Evolutionary conservation across 345 rosid genomes (phyloP), one percentile per base, ranked within the genome.

Genomic region (Populus alba): DNA sequence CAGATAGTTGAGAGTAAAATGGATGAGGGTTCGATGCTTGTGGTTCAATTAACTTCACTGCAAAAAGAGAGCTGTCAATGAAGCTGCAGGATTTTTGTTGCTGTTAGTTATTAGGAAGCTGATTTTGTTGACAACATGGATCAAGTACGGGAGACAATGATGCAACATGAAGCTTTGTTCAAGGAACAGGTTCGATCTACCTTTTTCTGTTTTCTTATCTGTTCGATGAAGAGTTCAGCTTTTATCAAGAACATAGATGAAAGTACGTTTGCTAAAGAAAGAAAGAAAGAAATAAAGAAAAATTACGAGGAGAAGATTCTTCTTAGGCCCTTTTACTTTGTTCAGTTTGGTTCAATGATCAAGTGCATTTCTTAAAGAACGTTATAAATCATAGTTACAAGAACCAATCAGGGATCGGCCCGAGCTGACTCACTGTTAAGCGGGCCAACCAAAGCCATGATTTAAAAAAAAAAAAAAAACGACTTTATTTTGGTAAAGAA

Each of bases 81-180:
- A 59, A 59, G 29, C 4, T 22, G 62, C 62, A 57, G 27, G 23
- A 22, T 8, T 57, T 57, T 8, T 22, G 23, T 23, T 59, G 11
- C 25, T 10, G 63, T 45, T 45, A 13, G 3, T 45, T 13, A 45
- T 45, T 45, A 11, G 51, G 51, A 45, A 59, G 63, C 29, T 59
- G 12, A 10, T 59, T 59, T n/a, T 59, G 63, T n/a, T n/a, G 63
- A 59, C 10, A 31, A 59, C 31, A 77, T 70, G 80, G 80, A 77
- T 70, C 80, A 70, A 35, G 70, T 77, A 39, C 68, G 80, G 62
- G 59, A 31, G 71, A 77, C 49, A 59, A 77, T 77, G 75, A 59
- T 77, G 70, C 74, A 70, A 43, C 80, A 77, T 15, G 80, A 77
- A 59, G 70, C 80, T 12, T 70, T 77, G 47, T 77, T 77, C 23